phyloP scores from a whole-genome alignment of 495 filamentous ascomycete genomes.

The Aspergillus haitiensis region DNA sequence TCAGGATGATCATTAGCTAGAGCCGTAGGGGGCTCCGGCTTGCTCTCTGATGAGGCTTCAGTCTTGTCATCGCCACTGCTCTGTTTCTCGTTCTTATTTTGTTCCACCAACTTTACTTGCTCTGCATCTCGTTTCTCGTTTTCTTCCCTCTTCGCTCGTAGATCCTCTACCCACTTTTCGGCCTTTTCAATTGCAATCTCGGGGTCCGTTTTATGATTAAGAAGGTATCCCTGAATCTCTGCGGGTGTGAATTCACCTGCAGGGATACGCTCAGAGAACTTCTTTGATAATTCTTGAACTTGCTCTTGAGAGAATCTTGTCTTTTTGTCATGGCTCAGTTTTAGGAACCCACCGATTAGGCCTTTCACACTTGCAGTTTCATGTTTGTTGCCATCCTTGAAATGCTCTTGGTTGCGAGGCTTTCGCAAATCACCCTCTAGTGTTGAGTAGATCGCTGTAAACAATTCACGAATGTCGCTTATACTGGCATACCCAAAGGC shows the following conservation, averaged over 20 bases:
- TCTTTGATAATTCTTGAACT: constrained; percentile 44
- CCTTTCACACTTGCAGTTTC: constrained; percentile 5
- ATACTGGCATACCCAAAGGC: constrained; percentile 65
- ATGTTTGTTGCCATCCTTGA: too few relatives aligned
- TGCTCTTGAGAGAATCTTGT: constrained; percentile 22
- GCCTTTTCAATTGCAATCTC: constrained; percentile 57
- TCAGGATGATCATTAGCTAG: background rate
- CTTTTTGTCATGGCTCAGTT: background rate
- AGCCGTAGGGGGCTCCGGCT: too few relatives aligned
- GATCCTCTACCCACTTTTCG: constrained; percentile 51
- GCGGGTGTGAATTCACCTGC: constrained; percentile 67
- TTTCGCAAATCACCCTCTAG: constrained; percentile 31
- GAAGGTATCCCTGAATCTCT: constrained; percentile 74
- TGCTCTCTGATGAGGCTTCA: background rate
- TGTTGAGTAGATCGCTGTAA: constrained; percentile 65
- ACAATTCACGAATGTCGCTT: constrained; percentile 64
- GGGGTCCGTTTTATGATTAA: constrained; percentile 66
- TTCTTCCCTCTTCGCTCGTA: constrained; percentile 18
- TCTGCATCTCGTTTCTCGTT: background rate
- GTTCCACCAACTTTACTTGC: background rate
- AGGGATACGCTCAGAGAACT: constrained; percentile 65
- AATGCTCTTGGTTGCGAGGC: background rate
- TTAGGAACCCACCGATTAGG: background rate
- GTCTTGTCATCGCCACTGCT: background rate
- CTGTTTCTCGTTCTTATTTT: background rate